Evolutionary conservation across 2,329 filamentous ascomycete genomes (phyloP).

Genomic region (Truncatella angustata): DNA sequence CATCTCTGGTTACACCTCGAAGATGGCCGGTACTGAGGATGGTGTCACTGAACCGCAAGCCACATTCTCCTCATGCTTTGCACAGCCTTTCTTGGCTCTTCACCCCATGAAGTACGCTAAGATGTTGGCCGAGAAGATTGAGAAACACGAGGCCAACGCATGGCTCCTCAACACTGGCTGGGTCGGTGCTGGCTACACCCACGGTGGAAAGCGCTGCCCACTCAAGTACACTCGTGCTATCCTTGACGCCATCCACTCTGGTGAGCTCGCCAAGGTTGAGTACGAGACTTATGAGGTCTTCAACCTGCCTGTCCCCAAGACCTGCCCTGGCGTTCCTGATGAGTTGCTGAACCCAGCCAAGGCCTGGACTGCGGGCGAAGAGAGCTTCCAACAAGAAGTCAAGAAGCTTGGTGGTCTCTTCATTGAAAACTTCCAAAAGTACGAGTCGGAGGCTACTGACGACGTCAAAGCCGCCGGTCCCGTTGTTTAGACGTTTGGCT

Average conservation of each 20-base stretch:
- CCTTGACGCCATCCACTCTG: conserved; percentile 95
- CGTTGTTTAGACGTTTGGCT: conserved; percentile 23
- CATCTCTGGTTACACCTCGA: conserved; percentile 99
- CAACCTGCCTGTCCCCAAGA: conserved; percentile 94
- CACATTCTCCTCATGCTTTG: conserved; percentile 99
- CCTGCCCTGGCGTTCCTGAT: conserved; percentile 81
- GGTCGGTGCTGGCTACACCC: conserved; percentile 75
- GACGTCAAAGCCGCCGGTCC: conserved; percentile 73
- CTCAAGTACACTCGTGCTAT: conserved; percentile 99
- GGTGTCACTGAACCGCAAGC: conserved; percentile 96
- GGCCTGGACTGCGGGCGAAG: conserved; percentile 80
- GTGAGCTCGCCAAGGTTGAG: conserved; percentile 87
- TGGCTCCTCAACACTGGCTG: conserved; percentile 87
- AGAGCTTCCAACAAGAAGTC: conserved; percentile 84
- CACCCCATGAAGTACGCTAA: conserved; percentile 99
- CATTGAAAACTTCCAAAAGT: conserved; percentile 97
- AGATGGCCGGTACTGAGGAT: conserved; percentile 99
- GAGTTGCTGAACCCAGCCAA: conserved; percentile 94
- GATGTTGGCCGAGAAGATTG: conserved; percentile 98
- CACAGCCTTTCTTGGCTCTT: conserved; percentile 96
- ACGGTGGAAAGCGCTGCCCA: conserved; percentile 93
- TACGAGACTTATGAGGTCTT: conserved; percentile 96
- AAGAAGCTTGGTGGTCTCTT: conserved; percentile 88
- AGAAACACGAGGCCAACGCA: conserved; percentile 89
- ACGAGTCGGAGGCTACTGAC: conserved; percentile 76